Evolutionary conservation across 306 rosid genomes (phyloP), one percentile per base, ranked within the genome.

Genomic region (Psophocarpus tetragonolobus): DNA sequence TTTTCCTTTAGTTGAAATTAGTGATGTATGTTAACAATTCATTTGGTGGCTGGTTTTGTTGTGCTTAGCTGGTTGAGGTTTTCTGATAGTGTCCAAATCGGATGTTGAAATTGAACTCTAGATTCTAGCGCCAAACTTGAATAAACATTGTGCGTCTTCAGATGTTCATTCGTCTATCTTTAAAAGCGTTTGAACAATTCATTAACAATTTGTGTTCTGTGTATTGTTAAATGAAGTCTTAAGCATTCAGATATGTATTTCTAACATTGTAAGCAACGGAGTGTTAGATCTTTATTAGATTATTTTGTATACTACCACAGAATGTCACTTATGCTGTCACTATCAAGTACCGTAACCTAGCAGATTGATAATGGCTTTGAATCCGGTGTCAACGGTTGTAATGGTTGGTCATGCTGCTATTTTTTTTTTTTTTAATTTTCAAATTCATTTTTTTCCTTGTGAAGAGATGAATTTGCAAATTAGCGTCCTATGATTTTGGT

Each of bases 71-170:
- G n/a, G 73, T 41, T 62, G 44, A n/a, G 50, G 60, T 77, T 62
- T 62, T 44, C 75, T 35, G n/a, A 18, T 24, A n/a, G 71, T 73
- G 17, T 70, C 62, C 62, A 77, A 76, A 82, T 77, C 74, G 26
- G 74, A 50, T 44, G 56, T 60, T 60, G 77, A 36, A 72, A 76
- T 76, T 61, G 58, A 79, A 18, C 74, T 75, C 56, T 50, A 24
- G 61, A 15, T 17, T 54, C 44, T 7, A 50, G 23, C 39, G 9
- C 64, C 18, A 15, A 73, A 67, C 76, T 81, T 50, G 2, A n/a
- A 20, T 9, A 18, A 29, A 48, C 35, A 77, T 45, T 75, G 56
- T 21, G 20, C n/a, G 36, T 24, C 74, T 61, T 83, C 35, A 32
- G 64, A 66, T 65, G 50, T 64, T 75, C 44, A 41, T 38, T 72